Percentiles rank a stretch among this genome's conserved stretches.
Conservation (phyloP, 208 protist genomes). For the Phytomonas sp. region DNA sequence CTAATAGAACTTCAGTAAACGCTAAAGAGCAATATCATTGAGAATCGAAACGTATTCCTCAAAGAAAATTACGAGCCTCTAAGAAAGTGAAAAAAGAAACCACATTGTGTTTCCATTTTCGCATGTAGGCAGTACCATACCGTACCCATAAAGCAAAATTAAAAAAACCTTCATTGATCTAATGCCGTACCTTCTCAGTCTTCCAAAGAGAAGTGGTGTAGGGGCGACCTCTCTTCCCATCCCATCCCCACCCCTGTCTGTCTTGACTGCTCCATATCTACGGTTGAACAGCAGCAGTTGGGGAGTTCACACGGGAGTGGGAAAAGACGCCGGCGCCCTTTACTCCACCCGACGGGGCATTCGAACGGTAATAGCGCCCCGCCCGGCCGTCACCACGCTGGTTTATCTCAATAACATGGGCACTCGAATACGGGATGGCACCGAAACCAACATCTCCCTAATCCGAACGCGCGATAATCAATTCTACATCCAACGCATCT, state of each 20-base stretch:
- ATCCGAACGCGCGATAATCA: constrained; percentile 86
- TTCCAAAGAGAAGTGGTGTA: background rate
- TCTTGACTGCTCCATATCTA: background rate
- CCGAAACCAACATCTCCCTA: constrained; percentile 67
- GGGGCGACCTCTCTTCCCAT: no score
- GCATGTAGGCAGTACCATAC: background rate
- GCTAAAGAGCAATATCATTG: no score
- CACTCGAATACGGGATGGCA: constrained; percentile 38
- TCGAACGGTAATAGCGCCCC: constrained; percentile 74
- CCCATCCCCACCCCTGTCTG: no score
- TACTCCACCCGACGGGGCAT: constrained; percentile 20
- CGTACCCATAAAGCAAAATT: background rate
- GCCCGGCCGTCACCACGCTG: constrained; percentile 75
- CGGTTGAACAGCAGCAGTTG: background rate
- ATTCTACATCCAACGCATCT: constrained; percentile 85
- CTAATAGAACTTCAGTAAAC: background rate
- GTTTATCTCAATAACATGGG: constrained; percentile 67
- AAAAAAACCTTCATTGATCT: background rate
- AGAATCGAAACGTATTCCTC: background rate
- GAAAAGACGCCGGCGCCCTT: background rate
- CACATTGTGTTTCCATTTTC: background rate
- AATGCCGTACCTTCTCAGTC: background rate
- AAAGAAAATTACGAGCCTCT: background rate
- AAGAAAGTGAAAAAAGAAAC: background rate
- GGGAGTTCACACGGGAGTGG: background rate